phyloP scores from a whole-genome alignment of 2,329 filamentous ascomycete species.

The Septoria petroselini region DNA sequence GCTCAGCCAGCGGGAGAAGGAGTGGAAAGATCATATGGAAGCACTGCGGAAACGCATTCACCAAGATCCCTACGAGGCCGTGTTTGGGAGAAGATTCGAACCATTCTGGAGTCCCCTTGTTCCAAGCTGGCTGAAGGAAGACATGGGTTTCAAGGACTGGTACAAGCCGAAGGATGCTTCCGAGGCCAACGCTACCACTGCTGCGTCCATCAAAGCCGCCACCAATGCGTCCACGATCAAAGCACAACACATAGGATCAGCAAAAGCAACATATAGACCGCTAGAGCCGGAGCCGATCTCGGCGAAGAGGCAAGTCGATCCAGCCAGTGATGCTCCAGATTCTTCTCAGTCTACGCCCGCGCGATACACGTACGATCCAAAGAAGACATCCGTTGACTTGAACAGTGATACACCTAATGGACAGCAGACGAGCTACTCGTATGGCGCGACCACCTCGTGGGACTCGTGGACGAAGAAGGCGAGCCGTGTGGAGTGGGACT shows the following conservation, averaged over 20 bases:
- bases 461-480: slow-evolving; percentile 36
- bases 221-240: slow-evolving; percentile 5
- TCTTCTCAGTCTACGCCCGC: slow-evolving; percentile 4
- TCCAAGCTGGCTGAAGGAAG: slow-evolving; percentile 34
- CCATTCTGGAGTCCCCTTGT: slow-evolving; percentile 37
- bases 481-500: slow-evolving; percentile 35
- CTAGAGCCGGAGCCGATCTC: slow-evolving; percentile 12
- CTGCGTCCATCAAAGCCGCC: neutral
- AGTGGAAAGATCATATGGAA: slow-evolving; percentile 38
- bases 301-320: slow-evolving; percentile 15
- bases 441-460: slow-evolving; percentile 33
- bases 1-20: slow-evolving; percentile 33
- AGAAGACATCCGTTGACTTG: slow-evolving; percentile 16
- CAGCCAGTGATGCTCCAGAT: neutral
- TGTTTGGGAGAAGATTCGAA: slow-evolving; percentile 43
- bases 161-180: slow-evolving; percentile 19
- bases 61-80: slow-evolving; percentile 43
- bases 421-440: slow-evolving; percentile 28
- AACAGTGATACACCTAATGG: slow-evolving; percentile 21
- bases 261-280: slow-evolving; percentile 10
- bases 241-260: neutral
- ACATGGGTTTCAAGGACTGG: slow-evolving; percentile 27
- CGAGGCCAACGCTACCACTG: slow-evolving; percentile 9
- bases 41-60: slow-evolving; percentile 37
- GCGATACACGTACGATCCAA: slow-evolving; percentile 24